phyloP scores from a whole-genome alignment of 805 yeast genomes.

The Lipomyces starkeyi region DNA sequence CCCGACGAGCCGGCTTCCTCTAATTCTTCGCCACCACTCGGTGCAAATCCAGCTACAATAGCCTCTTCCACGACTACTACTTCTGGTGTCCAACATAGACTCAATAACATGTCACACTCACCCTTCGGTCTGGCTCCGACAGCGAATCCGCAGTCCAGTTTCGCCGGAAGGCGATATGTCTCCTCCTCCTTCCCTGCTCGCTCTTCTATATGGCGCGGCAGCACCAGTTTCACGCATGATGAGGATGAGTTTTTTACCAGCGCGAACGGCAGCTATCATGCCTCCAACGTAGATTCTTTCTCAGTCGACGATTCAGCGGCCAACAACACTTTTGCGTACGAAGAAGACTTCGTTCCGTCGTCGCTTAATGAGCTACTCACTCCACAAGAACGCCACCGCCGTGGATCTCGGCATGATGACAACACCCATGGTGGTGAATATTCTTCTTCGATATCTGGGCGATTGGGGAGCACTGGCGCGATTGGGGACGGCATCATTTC shows the following conservation, averaged over 20 bases:
- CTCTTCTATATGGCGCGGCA: constrained; percentile 31
- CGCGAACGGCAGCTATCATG: background rate
- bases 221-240: constrained; percentile 2
- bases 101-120: background rate
- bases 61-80: constrained; percentile 21
- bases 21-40: constrained; percentile 12
- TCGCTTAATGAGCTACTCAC: constrained; percentile 80
- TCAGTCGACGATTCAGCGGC: constrained; percentile 46
- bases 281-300: constrained; percentile 15
- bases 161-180: constrained; percentile 26
- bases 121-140: background rate
- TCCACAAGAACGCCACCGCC: constrained; percentile 77
- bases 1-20: constrained; percentile 14
- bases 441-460: constrained; percentile 13
- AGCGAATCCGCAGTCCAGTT: background rate
- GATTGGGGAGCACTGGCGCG: constrained; percentile 15
- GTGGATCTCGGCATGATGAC: constrained; percentile 57
- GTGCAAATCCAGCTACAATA: constrained; percentile 5
- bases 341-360: constrained; percentile 82
- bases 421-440: constrained; percentile 1
- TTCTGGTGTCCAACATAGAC: background rate
- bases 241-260: background rate
- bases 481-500: constrained; percentile 30
- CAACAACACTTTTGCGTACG: constrained; percentile 55
- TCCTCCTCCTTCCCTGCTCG: constrained; percentile 38